These are phyloP conservation scores for Trypanosoma melophagium DNA, from an alignment of 208 protist species.

Conservation along the genomic window DNA sequence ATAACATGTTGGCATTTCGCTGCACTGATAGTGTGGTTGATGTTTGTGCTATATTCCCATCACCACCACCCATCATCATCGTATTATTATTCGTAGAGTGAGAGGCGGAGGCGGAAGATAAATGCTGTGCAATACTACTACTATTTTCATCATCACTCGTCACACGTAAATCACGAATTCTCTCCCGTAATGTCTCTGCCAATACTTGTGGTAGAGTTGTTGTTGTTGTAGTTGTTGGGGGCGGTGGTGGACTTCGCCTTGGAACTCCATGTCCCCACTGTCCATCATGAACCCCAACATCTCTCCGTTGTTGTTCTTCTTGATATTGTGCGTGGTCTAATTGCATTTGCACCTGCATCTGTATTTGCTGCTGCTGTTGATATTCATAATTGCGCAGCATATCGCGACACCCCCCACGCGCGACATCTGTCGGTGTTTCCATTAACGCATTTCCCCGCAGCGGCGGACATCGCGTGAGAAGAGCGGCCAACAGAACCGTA, in stretches of 20 bases:
- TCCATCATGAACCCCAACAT: neutral
- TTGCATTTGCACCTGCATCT: too few species aligned
- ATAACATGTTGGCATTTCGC: too few species aligned
- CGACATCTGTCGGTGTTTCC: constrained; percentile 24
- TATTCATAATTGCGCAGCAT: constrained; percentile 13
- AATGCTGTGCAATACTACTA: too few species aligned
- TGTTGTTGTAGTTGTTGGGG: too few species aligned
- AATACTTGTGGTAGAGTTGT: neutral
- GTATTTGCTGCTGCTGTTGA: too few species aligned
- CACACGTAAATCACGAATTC: neutral
- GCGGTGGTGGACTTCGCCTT: neutral
- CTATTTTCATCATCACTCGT: too few species aligned
- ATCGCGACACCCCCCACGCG: constrained; percentile 8
- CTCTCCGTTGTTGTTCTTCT: too few species aligned
- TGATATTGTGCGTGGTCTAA: too few species aligned
- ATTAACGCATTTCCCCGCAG: constrained; percentile 17
- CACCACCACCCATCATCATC: too few species aligned
- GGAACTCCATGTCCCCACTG: neutral
- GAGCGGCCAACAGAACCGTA: constrained; percentile 37
- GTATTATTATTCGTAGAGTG: too few species aligned
- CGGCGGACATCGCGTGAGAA: constrained; percentile 1
- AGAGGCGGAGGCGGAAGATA: too few species aligned
- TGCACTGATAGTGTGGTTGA: neutral
- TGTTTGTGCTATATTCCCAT: neutral
- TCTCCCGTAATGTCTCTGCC: neutral